These are phyloP conservation scores for Monosporascus sp. DNA, from an alignment of 2,329 filamentous ascomycete genomes.

Conservation along the genomic window DNA sequence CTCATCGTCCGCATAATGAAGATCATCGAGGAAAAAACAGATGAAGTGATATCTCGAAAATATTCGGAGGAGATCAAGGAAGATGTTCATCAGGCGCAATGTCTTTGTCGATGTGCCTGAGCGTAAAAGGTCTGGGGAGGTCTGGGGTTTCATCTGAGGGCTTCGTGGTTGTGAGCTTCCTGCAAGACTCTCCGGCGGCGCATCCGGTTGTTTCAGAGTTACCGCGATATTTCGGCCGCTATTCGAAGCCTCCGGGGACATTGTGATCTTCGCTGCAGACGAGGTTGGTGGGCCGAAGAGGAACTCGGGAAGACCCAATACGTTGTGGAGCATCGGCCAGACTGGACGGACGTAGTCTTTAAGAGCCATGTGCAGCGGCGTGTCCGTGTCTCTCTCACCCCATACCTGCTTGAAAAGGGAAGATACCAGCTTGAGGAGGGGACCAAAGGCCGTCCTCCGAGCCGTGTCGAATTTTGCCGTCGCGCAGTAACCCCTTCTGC, in stretches of 20 bases:
- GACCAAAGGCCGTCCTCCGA: constrained; percentile 55
- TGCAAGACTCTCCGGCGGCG: constrained; percentile 43
- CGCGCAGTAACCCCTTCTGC: constrained; percentile 58
- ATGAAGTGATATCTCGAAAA: constrained; percentile 82
- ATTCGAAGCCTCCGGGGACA: constrained; percentile 25
- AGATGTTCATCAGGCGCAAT: constrained; percentile 79
- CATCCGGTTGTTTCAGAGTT: constrained; percentile 38
- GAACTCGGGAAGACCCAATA: constrained; percentile 65
- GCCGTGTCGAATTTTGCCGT: constrained; percentile 62
- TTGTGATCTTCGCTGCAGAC: constrained; percentile 28
- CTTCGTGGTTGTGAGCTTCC: constrained; percentile 27
- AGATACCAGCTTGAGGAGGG: constrained; percentile 58
- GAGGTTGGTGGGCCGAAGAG: constrained; percentile 47
- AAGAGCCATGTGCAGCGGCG: constrained; percentile 54
- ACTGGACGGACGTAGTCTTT: constrained; percentile 58
- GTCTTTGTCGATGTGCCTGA: constrained; percentile 54
- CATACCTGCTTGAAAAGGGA: constrained; percentile 63
- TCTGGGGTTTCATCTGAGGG: constrained; percentile 38
- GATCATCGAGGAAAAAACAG: constrained; percentile 80
- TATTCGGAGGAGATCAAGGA: constrained; percentile 77
- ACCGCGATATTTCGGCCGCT: constrained; percentile 27
- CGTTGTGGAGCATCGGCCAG: constrained; percentile 58
- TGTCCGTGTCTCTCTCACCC: constrained; percentile 61
- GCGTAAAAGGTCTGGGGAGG: constrained; percentile 55
- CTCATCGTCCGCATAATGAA: constrained; percentile 87